Evolutionary conservation across 257 asterid genomes (phyloP).

Genomic region (Ilex asprella): DNA sequence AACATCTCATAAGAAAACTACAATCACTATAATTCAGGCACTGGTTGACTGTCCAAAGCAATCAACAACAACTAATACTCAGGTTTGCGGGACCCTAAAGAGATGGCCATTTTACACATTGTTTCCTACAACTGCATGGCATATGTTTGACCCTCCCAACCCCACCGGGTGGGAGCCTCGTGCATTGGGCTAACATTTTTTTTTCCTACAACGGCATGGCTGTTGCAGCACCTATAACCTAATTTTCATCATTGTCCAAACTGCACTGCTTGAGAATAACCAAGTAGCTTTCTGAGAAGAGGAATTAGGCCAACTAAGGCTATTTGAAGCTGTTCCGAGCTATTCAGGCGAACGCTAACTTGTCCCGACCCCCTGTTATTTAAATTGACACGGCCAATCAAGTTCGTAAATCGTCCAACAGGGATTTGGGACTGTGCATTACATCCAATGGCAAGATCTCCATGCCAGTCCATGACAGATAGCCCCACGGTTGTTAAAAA

Average conservation of each 20-base stretch:
- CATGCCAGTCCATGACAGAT: conserved; percentile 95
- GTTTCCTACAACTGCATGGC: background rate
- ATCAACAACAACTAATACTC: no score
- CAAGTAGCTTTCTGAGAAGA: conserved; percentile 49
- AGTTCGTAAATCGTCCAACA: conserved; percentile 69
- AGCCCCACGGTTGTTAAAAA: conserved; percentile 75
- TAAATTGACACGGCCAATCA: conserved; percentile 81
- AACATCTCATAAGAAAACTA: background rate
- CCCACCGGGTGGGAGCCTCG: background rate
- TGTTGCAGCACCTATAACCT: background rate
- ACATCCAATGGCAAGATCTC: conserved; percentile 92
- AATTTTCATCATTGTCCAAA: conserved; percentile 31
- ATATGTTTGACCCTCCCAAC: background rate
- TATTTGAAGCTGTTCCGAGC: conserved; percentile 93
- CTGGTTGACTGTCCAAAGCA: background rate
- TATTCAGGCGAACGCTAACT: conserved; percentile 68
- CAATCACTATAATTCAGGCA: background rate
- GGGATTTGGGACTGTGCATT: conserved; percentile 91
- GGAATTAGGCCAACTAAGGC: conserved; percentile 68
- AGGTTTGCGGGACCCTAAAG: background rate
- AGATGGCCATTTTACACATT: conserved; percentile 25
- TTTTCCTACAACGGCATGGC: background rate
- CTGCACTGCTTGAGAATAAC: conserved; percentile 49
- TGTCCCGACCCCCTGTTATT: conserved; percentile 88
- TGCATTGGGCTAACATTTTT: background rate